Base-by-base conservation (phyloP, 169 alveolate species). In the Neospora caninum region DNA sequence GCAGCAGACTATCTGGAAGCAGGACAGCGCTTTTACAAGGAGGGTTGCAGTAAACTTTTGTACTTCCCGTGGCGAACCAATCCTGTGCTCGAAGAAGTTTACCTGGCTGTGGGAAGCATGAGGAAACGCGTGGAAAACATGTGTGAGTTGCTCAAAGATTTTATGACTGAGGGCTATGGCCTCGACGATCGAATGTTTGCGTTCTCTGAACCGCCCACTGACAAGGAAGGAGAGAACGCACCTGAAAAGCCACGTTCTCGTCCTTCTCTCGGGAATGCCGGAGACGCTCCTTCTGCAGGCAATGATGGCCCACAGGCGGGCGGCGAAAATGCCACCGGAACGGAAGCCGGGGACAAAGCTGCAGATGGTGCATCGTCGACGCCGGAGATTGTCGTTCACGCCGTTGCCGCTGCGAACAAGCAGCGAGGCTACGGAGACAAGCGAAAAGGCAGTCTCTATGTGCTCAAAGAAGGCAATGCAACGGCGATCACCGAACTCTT, bases 371-470 rank as follows among this genome's bases (percentile, higher is more conserved):
- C 34, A 10, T 9, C 34, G 73, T 64, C 73, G 7, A 9, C 73
- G 20, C 45, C 42, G 84, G 49, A 22, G 84, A 73, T 36, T 73
- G 39, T n/a, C 84, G 39, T 73, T 22, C 84, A n/a, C n/a, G 25
- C 73, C n/a, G n/a, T 22, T 64, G 73, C 73, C n/a, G 20, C 7
- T 29, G 4, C 73, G 73, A 27, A 64, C 31, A 64, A 13, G 20
- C 31, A 16, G n/a, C 73, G 34, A 64, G 34, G 73, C n/a, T 64
- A 10, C 20, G 73, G 73, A 64, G 34, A 64, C 73, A 73, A 73
- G 84, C 38, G 84, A 27, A 73, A 73, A 73, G 84, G 84, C 22
- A 73, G 84, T n/a, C 84, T 73, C 18, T 73, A 34, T n/a, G 84
- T 73, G 39, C 42, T 73, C 42, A 73, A 73, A 36, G 84, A 73